phyloP scores from a whole-genome alignment of 371 early-diverging fungal species.

The Mortierella sp. region DNA sequence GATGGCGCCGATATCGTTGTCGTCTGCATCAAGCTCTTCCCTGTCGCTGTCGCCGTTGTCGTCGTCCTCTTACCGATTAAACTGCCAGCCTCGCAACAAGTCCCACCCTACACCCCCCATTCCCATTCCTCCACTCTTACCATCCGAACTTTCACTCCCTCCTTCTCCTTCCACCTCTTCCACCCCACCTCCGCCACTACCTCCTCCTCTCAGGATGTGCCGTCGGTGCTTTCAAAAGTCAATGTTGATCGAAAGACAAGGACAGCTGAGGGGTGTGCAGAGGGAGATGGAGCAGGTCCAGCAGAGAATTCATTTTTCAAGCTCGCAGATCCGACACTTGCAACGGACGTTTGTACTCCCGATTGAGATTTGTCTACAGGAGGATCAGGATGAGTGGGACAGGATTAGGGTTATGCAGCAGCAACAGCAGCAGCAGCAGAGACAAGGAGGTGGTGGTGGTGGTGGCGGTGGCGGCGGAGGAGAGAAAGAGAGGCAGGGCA shows the following conservation, averaged over 20 bases:
- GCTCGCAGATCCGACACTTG: constrained; percentile 1
- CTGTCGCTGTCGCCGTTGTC: background rate
- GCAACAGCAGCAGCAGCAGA: background rate
- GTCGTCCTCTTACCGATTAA: background rate
- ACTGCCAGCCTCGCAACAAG: background rate
- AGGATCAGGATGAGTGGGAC: background rate
- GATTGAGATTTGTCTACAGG: background rate
- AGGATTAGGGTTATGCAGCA: no score
- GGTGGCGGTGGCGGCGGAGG: background rate
- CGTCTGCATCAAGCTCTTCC: background rate
- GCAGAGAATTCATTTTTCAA: background rate
- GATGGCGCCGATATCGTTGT: background rate
- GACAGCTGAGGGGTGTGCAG: background rate
- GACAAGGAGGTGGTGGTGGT: background rate
- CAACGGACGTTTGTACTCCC: constrained; percentile 11
- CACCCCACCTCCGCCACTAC: background rate
- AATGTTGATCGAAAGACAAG: background rate
- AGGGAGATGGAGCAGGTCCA: background rate
- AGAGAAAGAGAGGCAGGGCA: background rate
- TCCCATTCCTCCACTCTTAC: background rate
- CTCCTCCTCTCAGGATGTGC: constrained; percentile 7
- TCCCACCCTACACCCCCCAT: background rate
- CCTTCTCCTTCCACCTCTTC: background rate
- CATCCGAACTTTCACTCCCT: background rate
- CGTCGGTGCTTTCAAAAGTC: background rate